Percentiles rank a stretch among this genome's conserved stretches.
Evolutionary conservation across 805 yeast species (phyloP).

Genomic region (Starmera caribaea): DNA sequence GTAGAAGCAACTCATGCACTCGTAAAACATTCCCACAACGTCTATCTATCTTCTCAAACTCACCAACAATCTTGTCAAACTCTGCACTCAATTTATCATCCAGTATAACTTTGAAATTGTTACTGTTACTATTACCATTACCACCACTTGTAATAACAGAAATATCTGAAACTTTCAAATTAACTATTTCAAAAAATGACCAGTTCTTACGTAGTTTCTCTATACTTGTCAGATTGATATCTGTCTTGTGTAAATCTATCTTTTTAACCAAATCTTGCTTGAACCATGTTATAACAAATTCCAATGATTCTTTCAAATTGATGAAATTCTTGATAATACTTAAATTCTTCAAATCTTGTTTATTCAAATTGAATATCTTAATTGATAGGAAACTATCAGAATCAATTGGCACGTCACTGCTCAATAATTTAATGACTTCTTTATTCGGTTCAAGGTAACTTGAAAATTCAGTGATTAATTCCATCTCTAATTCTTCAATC

Average conservation of each 20-base stretch:
- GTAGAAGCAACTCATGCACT: too few relatives aligned
- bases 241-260: constrained; percentile 17
- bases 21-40: constrained; percentile 1
- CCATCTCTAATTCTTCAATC: constrained; percentile 13
- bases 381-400: constrained; percentile 1
- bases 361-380: constrained; percentile 6
- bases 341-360: constrained; percentile 13
- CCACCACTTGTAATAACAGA: constrained; percentile 1
- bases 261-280: constrained; percentile 7
- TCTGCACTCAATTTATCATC: constrained; percentile 9
- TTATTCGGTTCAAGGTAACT: constrained; percentile 15
- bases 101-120: constrained; percentile 11
- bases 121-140: constrained; percentile 2
- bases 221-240: constrained; percentile 16
- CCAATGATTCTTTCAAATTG: constrained; percentile 27
- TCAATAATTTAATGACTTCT: constrained; percentile 6
- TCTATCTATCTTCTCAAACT: constrained; percentile 2
- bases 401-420: not conserved
- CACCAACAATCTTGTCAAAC: constrained; percentile 7
- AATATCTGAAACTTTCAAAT: constrained; percentile 11
- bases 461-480: constrained; percentile 13
- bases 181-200: constrained; percentile 30
- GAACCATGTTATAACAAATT: constrained; percentile 20
- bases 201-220: constrained; percentile 26
- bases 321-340: constrained; percentile 24